phyloP scores from a whole-genome alignment of 2,329 filamentous ascomycete species.

The Phaeoacremonium minimum region DNA sequence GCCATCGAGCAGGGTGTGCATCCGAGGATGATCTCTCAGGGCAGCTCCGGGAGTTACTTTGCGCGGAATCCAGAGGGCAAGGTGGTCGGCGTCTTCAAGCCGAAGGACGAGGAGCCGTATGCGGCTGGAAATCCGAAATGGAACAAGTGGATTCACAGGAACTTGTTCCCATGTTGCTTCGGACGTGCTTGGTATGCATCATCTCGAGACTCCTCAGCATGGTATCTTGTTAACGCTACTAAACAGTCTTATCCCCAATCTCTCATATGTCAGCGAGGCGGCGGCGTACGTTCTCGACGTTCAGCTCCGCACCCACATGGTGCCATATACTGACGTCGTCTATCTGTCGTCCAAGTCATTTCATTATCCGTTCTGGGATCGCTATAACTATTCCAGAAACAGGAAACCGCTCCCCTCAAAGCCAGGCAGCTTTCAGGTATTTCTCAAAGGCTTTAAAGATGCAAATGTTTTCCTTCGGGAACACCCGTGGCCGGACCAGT shows the following conservation, averaged over 20 bases:
- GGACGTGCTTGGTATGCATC: slow-evolving; percentile 72
- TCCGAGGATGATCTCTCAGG: slow-evolving; percentile 93
- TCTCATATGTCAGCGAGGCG: slow-evolving; percentile 96
- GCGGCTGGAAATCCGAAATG: slow-evolving; percentile 96
- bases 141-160: slow-evolving; percentile 99
- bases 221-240: background rate
- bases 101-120: slow-evolving; percentile 98
- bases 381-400: slow-evolving; percentile 80
- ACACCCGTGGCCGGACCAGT: slow-evolving; percentile 94
- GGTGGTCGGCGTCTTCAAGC: slow-evolving; percentile 96
- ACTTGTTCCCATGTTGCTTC: slow-evolving; percentile 96
- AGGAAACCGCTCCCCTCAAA: slow-evolving; percentile 85
- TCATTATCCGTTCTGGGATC: slow-evolving; percentile 97
- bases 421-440: slow-evolving; percentile 94
- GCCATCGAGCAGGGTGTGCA: slow-evolving; percentile 91
- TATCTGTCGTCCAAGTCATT: slow-evolving; percentile 94
- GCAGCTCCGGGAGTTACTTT: slow-evolving; percentile 97
- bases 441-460: slow-evolving; percentile 94
- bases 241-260: slow-evolving; percentile 79
- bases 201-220: background rate
- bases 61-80: slow-evolving; percentile 87
- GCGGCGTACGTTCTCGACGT: slow-evolving; percentile 93
- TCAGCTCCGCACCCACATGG: slow-evolving; percentile 84
- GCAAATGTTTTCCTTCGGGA: slow-evolving; percentile 93
- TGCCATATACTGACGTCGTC: slow-evolving; percentile 95